Percentiles rank a stretch among this genome's conserved stretches.
Conservation (phyloP, 148 eudicot species). For the Beta vulgaris region DNA sequence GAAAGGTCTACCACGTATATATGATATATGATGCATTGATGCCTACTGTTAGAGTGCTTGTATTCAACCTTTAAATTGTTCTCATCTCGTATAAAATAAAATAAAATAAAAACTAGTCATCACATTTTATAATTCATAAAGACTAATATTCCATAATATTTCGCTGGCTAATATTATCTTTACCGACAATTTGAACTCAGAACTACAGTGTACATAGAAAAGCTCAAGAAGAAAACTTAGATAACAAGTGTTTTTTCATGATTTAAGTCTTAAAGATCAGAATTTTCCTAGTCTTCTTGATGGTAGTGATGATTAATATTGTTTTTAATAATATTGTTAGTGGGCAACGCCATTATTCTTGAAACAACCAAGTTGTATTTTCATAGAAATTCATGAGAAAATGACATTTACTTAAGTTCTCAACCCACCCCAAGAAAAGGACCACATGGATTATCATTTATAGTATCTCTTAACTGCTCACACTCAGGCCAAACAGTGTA, state of each 20-base stretch:
- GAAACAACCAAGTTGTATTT: constrained; percentile 13
- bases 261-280: background rate
- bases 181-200: background rate
- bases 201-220: no score
- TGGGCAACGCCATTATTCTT: constrained; percentile 24
- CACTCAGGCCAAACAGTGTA: constrained; percentile 20
- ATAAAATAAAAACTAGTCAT: no score
- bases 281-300: background rate
- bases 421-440: background rate
- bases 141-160: no score
- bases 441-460: constrained; percentile 11
- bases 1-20: constrained; percentile 21
- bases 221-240: no score
- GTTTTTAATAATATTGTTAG: constrained; percentile 18
- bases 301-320: background rate
- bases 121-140: no score
- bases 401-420: constrained; percentile 3
- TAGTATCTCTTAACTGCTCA: constrained; percentile 23
- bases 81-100: no score
- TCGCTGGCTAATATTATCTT: no score
- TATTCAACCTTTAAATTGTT: no score
- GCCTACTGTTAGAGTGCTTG: no score
- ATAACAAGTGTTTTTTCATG: background rate
- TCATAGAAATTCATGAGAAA: constrained; percentile 2
- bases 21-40: no score